These are phyloP conservation scores for Diaporthe nobilis DNA, from an alignment of 2,329 filamentous ascomycete genomes.

Conservation along the genomic window DNA sequence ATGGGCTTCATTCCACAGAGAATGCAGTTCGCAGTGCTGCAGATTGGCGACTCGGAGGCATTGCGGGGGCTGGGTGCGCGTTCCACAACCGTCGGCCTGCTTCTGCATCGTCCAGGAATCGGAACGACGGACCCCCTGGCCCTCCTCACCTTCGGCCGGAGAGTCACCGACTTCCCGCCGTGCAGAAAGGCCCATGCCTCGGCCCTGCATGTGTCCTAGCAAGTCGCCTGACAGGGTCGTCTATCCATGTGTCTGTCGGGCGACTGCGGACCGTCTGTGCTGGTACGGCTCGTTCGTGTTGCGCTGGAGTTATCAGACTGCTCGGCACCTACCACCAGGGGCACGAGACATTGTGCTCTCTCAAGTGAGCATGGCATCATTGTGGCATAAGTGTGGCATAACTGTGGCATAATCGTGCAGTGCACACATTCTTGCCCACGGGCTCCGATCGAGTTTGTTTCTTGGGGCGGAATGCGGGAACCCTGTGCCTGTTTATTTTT, in stretches of 20 bases:
- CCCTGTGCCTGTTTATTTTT: conserved; percentile 13
- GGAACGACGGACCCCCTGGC: conserved; percentile 34
- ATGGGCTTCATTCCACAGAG: background rate
- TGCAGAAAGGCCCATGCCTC: conserved; percentile 28
- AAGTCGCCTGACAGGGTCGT: conserved; percentile 29
- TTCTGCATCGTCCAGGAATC: conserved; percentile 30
- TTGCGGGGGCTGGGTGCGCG: conserved; percentile 18
- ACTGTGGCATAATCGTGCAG: too few relatives aligned
- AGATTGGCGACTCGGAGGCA: conserved; percentile 14
- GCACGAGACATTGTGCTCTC: background rate
- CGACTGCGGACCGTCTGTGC: conserved; percentile 5
- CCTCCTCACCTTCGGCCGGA: conserved; percentile 35
- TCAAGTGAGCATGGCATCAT: background rate
- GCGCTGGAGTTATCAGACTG: background rate
- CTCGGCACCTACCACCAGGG: background rate
- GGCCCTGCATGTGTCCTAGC: conserved; percentile 31
- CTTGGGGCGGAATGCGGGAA: conserved; percentile 3
- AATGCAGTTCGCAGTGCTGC: conserved; percentile 10
- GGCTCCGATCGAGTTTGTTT: background rate
- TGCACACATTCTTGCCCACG: background rate
- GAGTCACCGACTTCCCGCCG: conserved; percentile 38
- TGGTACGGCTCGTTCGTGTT: background rate
- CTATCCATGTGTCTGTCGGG: conserved; percentile 1
- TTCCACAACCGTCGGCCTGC: conserved; percentile 33
- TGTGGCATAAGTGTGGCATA: conserved; percentile 17